Percentiles rank a stretch among this genome's conserved stretches.
Conservation (phyloP, 208 protist species). For the Wallacemonas rigidus region DNA sequence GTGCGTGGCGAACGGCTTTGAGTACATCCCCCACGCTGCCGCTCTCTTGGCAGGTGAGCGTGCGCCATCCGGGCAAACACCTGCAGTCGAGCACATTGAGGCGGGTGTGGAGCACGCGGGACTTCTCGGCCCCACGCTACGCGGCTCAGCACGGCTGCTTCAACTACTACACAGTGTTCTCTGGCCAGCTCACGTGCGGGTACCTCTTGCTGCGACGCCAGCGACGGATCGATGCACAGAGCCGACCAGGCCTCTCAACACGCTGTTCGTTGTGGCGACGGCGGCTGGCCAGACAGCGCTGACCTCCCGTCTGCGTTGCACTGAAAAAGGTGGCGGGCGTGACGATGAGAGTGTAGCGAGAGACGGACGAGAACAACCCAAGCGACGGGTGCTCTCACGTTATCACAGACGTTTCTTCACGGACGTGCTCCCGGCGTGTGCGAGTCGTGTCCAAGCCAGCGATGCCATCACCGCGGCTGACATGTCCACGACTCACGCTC, state of each 20-base stretch:
- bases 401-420: constrained; percentile 29
- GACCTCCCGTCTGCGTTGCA: too few relatives aligned
- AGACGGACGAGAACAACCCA: not conserved
- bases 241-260: not conserved
- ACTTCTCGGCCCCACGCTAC: constrained; percentile 42
- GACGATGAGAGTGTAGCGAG: not conserved
- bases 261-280: constrained; percentile 27
- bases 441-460: not conserved
- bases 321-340: not conserved
- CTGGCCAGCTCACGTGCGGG: constrained; percentile 39
- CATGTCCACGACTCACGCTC: not conserved
- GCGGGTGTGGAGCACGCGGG: constrained; percentile 20
- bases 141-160: constrained; percentile 43
- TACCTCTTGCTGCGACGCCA: not conserved
- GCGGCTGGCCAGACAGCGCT: constrained; percentile 11
- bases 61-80: not conserved
- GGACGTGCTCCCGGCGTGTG: not conserved
- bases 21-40: constrained; percentile 29
- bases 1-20: constrained; percentile 39
- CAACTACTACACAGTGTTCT: constrained; percentile 65
- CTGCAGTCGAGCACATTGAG: not conserved
- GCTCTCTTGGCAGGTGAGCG: not conserved
- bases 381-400: not conserved
- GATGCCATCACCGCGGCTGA: too few relatives aligned
- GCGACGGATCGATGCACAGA: not conserved